phyloP scores from a whole-genome alignment of 1,139 yeast genomes.

The Geotrichum europaeum region DNA sequence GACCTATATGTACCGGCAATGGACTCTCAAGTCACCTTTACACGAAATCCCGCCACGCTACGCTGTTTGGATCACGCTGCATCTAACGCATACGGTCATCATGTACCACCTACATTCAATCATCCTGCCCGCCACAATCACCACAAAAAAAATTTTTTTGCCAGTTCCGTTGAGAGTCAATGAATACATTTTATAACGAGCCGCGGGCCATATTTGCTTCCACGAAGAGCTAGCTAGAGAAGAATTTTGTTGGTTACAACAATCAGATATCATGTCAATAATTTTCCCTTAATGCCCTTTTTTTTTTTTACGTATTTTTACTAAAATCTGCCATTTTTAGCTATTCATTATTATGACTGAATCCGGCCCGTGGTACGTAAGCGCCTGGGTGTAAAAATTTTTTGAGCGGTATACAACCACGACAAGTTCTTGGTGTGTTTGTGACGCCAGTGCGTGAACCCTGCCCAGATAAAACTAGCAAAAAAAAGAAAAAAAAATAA shows the following conservation, averaged over 20 bases:
- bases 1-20: slow-evolving; percentile 17
- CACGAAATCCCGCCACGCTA: slow-evolving; percentile 15
- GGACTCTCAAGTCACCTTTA: slow-evolving; percentile 10
- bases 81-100: slow-evolving; percentile 8
- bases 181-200: slow-evolving; percentile 10
- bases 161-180: slow-evolving; percentile 10
- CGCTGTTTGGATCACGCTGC: slow-evolving; percentile 14
- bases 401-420: slow-evolving; percentile 6
- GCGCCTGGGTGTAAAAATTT: slow-evolving; percentile 7
- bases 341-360: slow-evolving; percentile 16
- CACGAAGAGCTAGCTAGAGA: slow-evolving; percentile 15
- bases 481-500: background rate
- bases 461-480: background rate
- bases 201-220: slow-evolving; percentile 14
- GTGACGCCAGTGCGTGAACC: background rate
- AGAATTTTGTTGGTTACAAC: slow-evolving; percentile 7
- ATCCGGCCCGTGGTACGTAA: slow-evolving; percentile 7
- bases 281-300: slow-evolving; percentile 10
- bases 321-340: slow-evolving; percentile 14
- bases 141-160: background rate
- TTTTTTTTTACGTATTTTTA: slow-evolving; percentile 11
- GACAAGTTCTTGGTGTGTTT: background rate
- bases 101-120: slow-evolving; percentile 13
- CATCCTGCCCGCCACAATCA: background rate
- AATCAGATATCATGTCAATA: background rate